Evolutionary conservation across 805 yeast species (phyloP).

Genomic region (Wickerhamiella spandovensis): DNA sequence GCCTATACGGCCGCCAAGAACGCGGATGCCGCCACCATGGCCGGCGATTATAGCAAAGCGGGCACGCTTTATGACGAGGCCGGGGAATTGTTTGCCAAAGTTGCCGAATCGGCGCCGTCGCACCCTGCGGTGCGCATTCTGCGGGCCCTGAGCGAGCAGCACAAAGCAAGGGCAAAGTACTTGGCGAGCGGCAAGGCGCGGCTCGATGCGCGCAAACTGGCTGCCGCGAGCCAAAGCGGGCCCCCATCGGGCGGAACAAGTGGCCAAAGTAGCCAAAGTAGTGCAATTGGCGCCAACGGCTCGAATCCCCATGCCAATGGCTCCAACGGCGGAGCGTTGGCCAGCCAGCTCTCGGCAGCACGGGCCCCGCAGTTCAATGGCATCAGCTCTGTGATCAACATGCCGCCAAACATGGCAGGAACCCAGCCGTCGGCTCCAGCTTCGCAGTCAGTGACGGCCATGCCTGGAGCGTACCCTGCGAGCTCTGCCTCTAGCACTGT

Average conservation of each 20-base stretch:
- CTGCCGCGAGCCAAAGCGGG: too few species aligned
- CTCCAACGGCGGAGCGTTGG: not conserved
- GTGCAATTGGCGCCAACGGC: not conserved
- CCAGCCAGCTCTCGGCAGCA: constrained; percentile 3
- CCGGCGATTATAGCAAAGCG: constrained; percentile 33
- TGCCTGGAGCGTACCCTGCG: not conserved
- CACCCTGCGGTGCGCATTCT: constrained; percentile 24
- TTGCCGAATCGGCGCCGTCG: constrained; percentile 16
- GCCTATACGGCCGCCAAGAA: constrained; percentile 38
- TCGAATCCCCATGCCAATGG: not conserved
- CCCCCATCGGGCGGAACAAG: too few species aligned
- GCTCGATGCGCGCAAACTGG: constrained; percentile 6
- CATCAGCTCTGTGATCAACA: not conserved
- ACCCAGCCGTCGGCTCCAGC: not conserved
- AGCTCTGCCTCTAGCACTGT: not conserved
- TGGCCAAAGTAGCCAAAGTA: too few species aligned
- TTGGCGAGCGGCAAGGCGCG: constrained; percentile 16
- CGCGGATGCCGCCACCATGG: constrained; percentile 37
- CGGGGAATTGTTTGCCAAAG: constrained; percentile 23
- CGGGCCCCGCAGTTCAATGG: not conserved
- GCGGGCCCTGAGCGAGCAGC: constrained; percentile 21
- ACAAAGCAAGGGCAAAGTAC: constrained; percentile 23
- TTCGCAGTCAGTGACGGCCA: not conserved
- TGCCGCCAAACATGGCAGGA: not conserved
- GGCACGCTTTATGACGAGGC: constrained; percentile 29